Base-by-base conservation (phyloP, 1,139 yeast species). In the Hansenula sp. region DNA sequence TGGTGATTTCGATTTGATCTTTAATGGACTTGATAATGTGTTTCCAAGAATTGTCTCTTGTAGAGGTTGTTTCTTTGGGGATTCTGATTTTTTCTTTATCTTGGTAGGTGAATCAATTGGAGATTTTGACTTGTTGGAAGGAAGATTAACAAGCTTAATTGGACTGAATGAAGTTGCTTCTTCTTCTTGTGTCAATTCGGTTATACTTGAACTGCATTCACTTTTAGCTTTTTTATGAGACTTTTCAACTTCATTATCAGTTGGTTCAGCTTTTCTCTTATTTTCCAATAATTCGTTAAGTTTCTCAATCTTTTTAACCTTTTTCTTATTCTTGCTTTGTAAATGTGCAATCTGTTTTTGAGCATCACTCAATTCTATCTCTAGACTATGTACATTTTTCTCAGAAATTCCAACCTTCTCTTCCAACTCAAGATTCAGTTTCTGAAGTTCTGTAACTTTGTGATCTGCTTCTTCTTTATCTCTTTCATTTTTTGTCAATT, bases 311-410 rank as follows among this genome's bases (percentile, higher is more conserved):
- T 42, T 33, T 21, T 37, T 39, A 3, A 19, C 3, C 13, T 16
- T 34, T 39, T 57, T 60, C 42, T 57, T 63, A 31, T 56, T 64
- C 33, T 52, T 58, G 41, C 60, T 60, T 21, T 48, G 52, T 16
- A 55, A 37, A 33, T 59, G 60, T 34, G 62, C 63, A 10, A 4
- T 6, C 28, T 53, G 45, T n/a, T 26, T 35, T 12, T n/a, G 22
- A 8, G 19, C 9, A 4, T 30, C 22, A n/a, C n/a, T 29, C 35
- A 3, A 20, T 2, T 21, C 6, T n/a, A n/a, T n/a, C n/a, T n/a
- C n/a, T n/a, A n/a, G 7, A n/a, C 19, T 21, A 20, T 14, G 18
- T 14, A n/a, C n/a, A n/a, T n/a, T n/a, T n/a, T n/a, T n/a, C n/a
- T n/a, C n/a, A n/a, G n/a, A n/a, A n/a, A n/a, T n/a, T n/a, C n/a